Conservation (phyloP, 2,329 filamentous ascomycete genomes). For the Cladorrhinum sp. region DNA sequence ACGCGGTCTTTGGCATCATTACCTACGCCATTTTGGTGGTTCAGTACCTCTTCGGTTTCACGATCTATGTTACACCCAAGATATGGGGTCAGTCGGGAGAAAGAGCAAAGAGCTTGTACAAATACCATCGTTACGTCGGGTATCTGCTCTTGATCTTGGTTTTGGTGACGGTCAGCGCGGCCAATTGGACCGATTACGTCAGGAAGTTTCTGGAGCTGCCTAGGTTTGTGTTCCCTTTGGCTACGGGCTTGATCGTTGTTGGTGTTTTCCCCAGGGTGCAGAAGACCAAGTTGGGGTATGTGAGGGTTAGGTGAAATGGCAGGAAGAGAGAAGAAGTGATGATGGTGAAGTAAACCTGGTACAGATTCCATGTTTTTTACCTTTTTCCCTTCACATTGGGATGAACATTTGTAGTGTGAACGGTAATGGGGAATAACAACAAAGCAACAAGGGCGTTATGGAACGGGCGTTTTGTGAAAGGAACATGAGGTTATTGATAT, state of each 20-base stretch:
- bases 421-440: background rate
- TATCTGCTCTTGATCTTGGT: constrained; percentile 71
- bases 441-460: background rate
- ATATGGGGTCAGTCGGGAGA: constrained; percentile 72
- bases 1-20: constrained; percentile 77
- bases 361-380: no score
- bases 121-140: constrained; percentile 78
- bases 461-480: background rate
- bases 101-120: constrained; percentile 80
- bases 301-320: constrained; percentile 1
- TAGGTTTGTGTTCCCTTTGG: constrained; percentile 71
- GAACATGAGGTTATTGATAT: no score
- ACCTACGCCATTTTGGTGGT: constrained; percentile 67
- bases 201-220: constrained; percentile 65
- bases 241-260: constrained; percentile 61
- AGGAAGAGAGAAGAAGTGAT: background rate
- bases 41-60: constrained; percentile 77
- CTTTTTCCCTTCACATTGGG: no score
- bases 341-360: background rate
- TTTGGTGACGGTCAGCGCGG: constrained; percentile 69
- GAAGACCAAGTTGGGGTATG: constrained; percentile 70
- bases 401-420: background rate
- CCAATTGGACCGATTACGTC: constrained; percentile 75
- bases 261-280: constrained; percentile 78
- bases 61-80: constrained; percentile 72